Percentiles rank a stretch among this genome's conserved stretches.
Evolutionary conservation across 108 stramenopile genomes (phyloP).

Genomic region (Poteriospumella lacustris): DNA sequence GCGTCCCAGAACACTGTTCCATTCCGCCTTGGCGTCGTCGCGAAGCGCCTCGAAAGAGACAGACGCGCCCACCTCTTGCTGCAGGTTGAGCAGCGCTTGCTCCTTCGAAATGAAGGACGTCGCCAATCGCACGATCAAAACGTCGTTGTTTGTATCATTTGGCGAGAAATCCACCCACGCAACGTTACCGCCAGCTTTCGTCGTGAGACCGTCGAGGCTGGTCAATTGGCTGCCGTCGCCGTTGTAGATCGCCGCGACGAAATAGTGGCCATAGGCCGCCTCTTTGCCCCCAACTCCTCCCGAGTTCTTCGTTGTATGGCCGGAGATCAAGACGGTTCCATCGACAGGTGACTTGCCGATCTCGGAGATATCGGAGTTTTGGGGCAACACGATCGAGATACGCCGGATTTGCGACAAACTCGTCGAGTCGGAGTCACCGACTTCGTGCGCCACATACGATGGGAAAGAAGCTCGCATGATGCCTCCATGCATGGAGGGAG

Average conservation of each 20-base stretch:
- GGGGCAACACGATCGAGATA: background rate
- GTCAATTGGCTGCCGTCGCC: background rate
- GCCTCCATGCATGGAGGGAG: constrained; percentile 1
- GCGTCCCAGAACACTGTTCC: background rate
- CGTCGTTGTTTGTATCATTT: background rate
- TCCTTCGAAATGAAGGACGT: constrained; percentile 24
- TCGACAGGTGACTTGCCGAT: background rate
- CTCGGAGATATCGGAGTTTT: background rate
- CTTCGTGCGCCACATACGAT: background rate
- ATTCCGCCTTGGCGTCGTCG: background rate
- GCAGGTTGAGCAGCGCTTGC: constrained; percentile 19
- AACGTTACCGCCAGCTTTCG: too few relatives aligned
- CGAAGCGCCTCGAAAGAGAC: background rate
- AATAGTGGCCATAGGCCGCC: background rate
- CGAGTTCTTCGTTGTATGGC: background rate
- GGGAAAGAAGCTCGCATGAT: background rate
- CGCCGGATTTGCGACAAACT: background rate
- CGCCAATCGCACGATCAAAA: background rate
- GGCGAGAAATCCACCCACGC: constrained; percentile 23
- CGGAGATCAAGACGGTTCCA: constrained; percentile 4
- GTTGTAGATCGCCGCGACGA: background rate
- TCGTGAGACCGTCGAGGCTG: background rate
- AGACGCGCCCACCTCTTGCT: background rate
- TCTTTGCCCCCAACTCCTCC: constrained; percentile 2
- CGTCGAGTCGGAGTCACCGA: background rate